A percentile compares a stretch with the other conserved stretches of the same genome.
phyloP scores from a whole-genome alignment of 257 asterid species.

The Solanum phureja region DNA sequence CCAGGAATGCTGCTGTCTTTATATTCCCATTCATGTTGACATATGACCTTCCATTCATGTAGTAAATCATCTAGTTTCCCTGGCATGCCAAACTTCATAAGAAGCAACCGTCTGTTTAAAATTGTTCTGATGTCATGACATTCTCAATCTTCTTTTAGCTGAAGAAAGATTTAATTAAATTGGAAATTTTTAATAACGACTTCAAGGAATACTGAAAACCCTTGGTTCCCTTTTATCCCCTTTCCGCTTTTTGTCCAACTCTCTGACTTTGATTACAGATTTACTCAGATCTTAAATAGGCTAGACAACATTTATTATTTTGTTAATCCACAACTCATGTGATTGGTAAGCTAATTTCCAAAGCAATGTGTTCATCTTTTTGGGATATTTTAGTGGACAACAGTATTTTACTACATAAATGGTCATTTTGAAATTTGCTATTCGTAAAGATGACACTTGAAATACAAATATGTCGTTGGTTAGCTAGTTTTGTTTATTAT shows the following conservation, averaged over 20 bases:
- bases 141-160: not conserved
- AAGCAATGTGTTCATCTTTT: not conserved
- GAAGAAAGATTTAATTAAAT: not conserved
- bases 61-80: not conserved
- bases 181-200: not conserved
- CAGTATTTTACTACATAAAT: not conserved
- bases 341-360: not conserved
- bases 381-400: not conserved
- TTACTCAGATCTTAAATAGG: not conserved
- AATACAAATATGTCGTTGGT: not conserved
- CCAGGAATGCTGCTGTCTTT: not conserved
- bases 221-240: not conserved
- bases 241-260: not conserved
- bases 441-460: not conserved
- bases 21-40: not conserved
- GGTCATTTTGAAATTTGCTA: not conserved
- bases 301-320: not conserved
- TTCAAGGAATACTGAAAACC: not conserved
- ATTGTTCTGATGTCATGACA: not conserved
- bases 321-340: not conserved
- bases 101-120: not conserved
- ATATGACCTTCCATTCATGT: not conserved
- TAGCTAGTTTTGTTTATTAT: not conserved
- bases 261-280: not conserved
- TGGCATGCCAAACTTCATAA: not conserved